Percentiles rank a stretch among this genome's conserved stretches.
These are phyloP conservation scores for Podospora australis DNA, from an alignment of 495 filamentous ascomycete species.

Conservation along the genomic window DNA sequence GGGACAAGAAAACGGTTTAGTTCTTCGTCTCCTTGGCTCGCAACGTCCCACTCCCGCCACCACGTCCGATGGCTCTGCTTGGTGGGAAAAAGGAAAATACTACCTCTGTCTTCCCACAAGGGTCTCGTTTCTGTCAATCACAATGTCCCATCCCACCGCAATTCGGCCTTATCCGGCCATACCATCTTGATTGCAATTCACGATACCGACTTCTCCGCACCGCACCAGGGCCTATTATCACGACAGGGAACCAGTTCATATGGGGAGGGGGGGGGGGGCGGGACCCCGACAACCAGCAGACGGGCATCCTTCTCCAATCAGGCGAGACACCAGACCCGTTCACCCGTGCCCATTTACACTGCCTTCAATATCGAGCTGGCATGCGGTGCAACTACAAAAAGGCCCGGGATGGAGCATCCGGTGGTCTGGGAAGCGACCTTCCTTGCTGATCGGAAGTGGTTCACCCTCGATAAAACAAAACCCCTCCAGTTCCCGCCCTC, in stretches of 20 bases:
- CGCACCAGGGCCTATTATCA: not conserved
- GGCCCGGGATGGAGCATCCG: slow-evolving; percentile 10
- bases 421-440: no score
- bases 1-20: slow-evolving; percentile 4
- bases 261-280: slow-evolving; percentile 2
- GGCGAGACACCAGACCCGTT: slow-evolving; percentile 1
- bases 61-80: slow-evolving; percentile 7
- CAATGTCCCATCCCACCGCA: no score
- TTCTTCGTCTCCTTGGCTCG: not conserved
- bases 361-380: slow-evolving; percentile 5
- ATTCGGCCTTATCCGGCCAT: no score
- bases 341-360: slow-evolving; percentile 2
- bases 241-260: not conserved
- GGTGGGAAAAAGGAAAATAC: slow-evolving; percentile 13
- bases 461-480: no score
- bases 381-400: slow-evolving; percentile 18
- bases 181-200: no score
- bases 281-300: slow-evolving; percentile 1
- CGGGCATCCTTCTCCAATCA: slow-evolving; percentile 17
- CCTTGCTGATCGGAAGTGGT: no score
- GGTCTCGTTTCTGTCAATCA: not conserved
- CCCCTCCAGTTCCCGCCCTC: no score
- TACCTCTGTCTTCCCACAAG: no score
- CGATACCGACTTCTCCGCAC: not conserved
- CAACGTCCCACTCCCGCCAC: not conserved